phyloP scores from a whole-genome alignment of 1,284 basidiomycete species.

The Irpex rosettiformis region DNA sequence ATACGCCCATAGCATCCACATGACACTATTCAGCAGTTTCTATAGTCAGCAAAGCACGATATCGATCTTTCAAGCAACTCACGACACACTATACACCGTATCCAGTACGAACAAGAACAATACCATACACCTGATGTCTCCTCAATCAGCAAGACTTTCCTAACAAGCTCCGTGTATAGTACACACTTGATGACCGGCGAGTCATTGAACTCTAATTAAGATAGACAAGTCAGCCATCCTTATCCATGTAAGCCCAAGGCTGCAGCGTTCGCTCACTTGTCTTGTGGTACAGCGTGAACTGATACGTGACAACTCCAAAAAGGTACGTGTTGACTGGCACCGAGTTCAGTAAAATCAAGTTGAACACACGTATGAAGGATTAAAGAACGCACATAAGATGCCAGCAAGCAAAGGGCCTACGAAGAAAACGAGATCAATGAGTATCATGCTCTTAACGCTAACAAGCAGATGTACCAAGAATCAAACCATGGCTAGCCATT shows the following conservation, averaged over 20 bases:
- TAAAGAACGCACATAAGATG: background rate
- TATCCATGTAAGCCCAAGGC: background rate
- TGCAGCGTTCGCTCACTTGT: conserved; percentile 35
- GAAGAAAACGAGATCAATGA: background rate
- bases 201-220: conserved; percentile 42
- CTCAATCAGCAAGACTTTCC: background rate
- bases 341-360: background rate
- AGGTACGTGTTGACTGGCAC: conserved; percentile 47
- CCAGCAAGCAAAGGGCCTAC: background rate
- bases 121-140: conserved; percentile 35
- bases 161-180: background rate
- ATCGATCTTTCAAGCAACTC: conserved; percentile 2
- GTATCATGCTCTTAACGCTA: background rate
- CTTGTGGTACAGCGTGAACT: conserved; percentile 41
- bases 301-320: conserved; percentile 47
- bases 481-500: background rate
- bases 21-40: conserved; percentile 25
- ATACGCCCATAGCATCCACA: conserved; percentile 39
- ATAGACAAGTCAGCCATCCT: background rate
- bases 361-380: too few species aligned
- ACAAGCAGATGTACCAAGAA: background rate
- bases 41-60: too few species aligned
- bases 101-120: conserved; percentile 40
- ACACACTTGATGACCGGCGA: conserved; percentile 36
- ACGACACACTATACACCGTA: conserved; percentile 41